phyloP scores from a whole-genome alignment of 148 eudicot genomes.

The Rhododendron henanense region DNA sequence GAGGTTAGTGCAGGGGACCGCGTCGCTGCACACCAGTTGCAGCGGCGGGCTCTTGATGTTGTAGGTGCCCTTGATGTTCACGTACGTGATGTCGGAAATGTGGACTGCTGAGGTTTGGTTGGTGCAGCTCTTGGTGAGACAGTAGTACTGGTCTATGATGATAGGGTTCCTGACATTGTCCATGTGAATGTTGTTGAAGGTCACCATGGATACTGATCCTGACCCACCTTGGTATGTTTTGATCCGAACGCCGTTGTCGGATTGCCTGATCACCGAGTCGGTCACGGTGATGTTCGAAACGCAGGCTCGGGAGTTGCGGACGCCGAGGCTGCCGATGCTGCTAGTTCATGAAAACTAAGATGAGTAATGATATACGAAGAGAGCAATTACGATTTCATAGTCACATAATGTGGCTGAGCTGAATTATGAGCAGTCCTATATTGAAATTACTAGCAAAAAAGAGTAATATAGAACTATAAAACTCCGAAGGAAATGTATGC shows the following conservation, averaged over 20 bases:
- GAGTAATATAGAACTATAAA: background rate
- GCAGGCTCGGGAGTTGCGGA: conserved; percentile 65
- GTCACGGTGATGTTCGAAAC: conserved; percentile 71
- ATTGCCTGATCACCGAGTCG: conserved; percentile 61
- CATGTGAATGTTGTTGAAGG: conserved; percentile 65
- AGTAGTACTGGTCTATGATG: conserved; percentile 84
- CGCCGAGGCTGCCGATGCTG: conserved; percentile 96
- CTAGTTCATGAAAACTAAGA: conserved; percentile 1
- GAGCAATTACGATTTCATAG: background rate
- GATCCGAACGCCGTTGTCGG: conserved; percentile 85
- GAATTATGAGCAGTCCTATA: background rate
- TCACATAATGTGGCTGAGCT: background rate
- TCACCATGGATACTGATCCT: conserved; percentile 65
- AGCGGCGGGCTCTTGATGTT: conserved; percentile 58
- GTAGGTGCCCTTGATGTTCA: conserved; percentile 66
- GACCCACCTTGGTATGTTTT: conserved; percentile 99
- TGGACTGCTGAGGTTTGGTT: conserved; percentile 74
- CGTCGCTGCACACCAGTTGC: conserved; percentile 64
- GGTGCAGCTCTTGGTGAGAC: conserved; percentile 47
- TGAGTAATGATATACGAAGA: background rate
- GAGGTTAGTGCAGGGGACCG: conserved; percentile 64
- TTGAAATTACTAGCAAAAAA: background rate
- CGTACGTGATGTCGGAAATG: conserved; percentile 36
- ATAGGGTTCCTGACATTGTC: conserved; percentile 85
- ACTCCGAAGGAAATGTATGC: background rate